Percentiles rank a stretch among this genome's conserved stretches.
Evolutionary conservation across 1,284 basidiomycete genomes (phyloP).

Genomic region (Calocybe gambosa): DNA sequence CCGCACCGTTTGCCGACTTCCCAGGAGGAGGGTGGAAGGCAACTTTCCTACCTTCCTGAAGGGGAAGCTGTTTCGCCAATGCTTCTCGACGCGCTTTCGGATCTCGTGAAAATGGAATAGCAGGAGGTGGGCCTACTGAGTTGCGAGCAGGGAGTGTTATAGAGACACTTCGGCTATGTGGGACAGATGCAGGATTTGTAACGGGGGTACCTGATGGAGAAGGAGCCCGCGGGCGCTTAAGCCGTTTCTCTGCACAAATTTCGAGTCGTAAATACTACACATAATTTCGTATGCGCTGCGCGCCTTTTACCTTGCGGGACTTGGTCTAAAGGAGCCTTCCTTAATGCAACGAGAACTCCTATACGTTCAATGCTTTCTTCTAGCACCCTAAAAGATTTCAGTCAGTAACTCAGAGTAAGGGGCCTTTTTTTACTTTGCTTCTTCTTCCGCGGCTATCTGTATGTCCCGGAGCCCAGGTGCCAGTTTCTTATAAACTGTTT

Average conservation of each 20-base stretch:
- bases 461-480: constrained; percentile 56
- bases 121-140: constrained; percentile 51
- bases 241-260: constrained; percentile 55
- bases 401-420: constrained; percentile 3
- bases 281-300: background rate
- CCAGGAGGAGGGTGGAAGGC: constrained; percentile 66
- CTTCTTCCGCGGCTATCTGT: constrained; percentile 50
- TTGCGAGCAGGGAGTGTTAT: constrained; percentile 50
- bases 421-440: constrained; percentile 48
- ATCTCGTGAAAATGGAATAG: constrained; percentile 55
- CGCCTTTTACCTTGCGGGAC: constrained; percentile 43
- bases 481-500: constrained; percentile 57
- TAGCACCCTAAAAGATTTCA: constrained; percentile 44
- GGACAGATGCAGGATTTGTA: constrained; percentile 27
- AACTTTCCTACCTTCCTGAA: constrained; percentile 68
- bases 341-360: constrained; percentile 59
- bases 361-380: constrained; percentile 66
- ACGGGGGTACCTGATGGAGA: constrained; percentile 54
- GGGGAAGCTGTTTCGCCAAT: constrained; percentile 52
- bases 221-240: constrained; percentile 63
- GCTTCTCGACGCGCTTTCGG: constrained; percentile 59
- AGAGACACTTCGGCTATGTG: constrained; percentile 40
- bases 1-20: constrained; percentile 38
- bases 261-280: background rate
- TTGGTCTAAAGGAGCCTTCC: constrained; percentile 57